Percentiles rank a stretch among this genome's conserved stretches.
Conservation (phyloP, 768 basidiomycete genomes). For the Suillus fuscotomentosus region DNA sequence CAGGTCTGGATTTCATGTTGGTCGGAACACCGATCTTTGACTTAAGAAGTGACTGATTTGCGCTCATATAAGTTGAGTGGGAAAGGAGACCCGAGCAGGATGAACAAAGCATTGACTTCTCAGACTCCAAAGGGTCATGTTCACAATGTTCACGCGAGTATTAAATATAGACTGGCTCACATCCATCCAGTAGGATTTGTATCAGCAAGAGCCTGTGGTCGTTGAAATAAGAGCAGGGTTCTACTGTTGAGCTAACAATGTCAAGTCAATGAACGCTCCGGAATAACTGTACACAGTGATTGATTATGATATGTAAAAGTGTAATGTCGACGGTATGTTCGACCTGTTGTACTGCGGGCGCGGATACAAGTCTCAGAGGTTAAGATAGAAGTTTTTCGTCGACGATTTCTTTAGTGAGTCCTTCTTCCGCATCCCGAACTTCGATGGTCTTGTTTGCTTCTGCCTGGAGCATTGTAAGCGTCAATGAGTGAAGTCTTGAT, state of each 20-base stretch:
- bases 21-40: not conserved
- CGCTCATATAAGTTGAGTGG: not conserved
- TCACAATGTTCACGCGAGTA: not conserved
- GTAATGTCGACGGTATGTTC: not conserved
- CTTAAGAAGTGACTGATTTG: not conserved
- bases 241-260: not conserved
- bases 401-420: conserved; percentile 70
- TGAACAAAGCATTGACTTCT: not conserved
- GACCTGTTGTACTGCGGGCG: not conserved
- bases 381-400: conserved; percentile 52
- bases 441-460: conserved; percentile 81
- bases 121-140: not conserved
- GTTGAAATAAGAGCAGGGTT: not conserved
- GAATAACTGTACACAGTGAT: not conserved
- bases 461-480: conserved; percentile 42
- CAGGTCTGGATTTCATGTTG: not conserved
- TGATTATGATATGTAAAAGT: not conserved
- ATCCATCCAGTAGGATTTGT: not conserved
- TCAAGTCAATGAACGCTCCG: not conserved
- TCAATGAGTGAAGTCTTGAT: not conserved
- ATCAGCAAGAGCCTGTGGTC: not conserved
- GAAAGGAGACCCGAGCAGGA: not conserved
- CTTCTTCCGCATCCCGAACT: conserved; percentile 77
- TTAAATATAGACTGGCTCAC: not conserved
- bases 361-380: not conserved